Evolutionary conservation across 1,139 yeast genomes (phyloP), one percentile per base, ranked within the genome.

Genomic region (Kazachstania sp.): DNA sequence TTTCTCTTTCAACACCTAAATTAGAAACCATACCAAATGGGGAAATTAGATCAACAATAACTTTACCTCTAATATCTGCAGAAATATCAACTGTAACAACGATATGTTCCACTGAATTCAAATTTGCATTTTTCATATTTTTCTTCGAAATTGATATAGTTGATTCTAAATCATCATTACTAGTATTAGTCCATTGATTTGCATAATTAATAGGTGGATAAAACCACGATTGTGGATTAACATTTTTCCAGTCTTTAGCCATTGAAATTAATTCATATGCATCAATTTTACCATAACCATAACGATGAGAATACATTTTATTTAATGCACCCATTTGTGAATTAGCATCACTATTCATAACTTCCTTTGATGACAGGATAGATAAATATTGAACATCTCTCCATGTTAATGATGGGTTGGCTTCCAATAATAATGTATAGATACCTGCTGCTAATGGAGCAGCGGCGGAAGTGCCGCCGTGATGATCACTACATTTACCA

Each of bases 401-500:
- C 99, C 99, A 94, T 0, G 97, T 86, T 51, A 94, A 74, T 4
- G 81, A 74, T 1, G 97, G 95, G 54, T 95, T 84, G 2, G 81
- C 87, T 57, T 83, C 80, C 45, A 92, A 71, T 2, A 86, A 86
- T 47, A 94, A 71, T 0, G 97, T 78, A 63, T 85, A 87, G 1
- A 94, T 76, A 19, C 98, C 98, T 0, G 97, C 97, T 0, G 97
- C 98, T 48, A 94, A 73, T 0, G 99, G 99, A 0, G 98, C 98
- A 16, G 98, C 97, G 0, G 98, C 98, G 15, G 97, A 90, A 0
- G 99, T 94, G 20, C 99, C 99, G 8, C 97, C 96, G 66, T 94
- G 98, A 30, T 59, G 64, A 35, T 74, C 73, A 2, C 94, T 71
- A 65, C 99, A 94, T 54, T 68, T 66, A n/a, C 75, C 75, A 44